Percentiles rank a stretch among this genome's conserved stretches.
Conservation (phyloP, 139 green algal species). For the Chlorella sp. region DNA sequence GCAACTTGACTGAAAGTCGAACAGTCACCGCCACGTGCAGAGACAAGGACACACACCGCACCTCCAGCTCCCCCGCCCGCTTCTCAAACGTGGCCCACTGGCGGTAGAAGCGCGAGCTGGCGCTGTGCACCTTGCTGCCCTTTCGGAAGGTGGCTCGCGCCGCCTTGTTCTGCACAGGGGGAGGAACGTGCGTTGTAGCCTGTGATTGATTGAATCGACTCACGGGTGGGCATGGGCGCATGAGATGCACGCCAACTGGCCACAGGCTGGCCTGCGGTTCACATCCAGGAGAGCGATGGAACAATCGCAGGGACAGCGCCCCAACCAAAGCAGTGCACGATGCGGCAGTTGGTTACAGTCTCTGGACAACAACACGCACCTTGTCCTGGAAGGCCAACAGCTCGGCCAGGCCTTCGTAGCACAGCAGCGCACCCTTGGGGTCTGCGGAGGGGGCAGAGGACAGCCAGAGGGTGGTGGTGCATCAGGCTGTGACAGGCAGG, state of each 20-base stretch:
- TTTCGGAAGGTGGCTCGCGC: neutral
- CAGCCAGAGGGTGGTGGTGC: no score
- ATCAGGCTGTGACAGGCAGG: no score
- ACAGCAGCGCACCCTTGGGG: slow-evolving; percentile 57
- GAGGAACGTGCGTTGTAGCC: no score
- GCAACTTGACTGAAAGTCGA: no score
- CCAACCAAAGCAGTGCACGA: no score
- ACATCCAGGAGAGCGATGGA: no score
- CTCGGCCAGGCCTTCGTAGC: slow-evolving; percentile 67
- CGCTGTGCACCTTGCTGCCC: neutral
- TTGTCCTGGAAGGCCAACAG: slow-evolving; percentile 64
- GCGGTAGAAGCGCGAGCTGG: slow-evolving; percentile 13
- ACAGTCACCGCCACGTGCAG: no score
- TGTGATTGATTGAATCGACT: no score
- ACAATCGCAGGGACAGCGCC: no score
- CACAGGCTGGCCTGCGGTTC: no score
- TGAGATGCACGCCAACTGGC: neutral
- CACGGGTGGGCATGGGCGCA: neutral
- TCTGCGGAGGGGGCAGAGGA: slow-evolving; percentile 35
- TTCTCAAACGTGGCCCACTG: slow-evolving; percentile 78
- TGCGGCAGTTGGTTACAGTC: no score
- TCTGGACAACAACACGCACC: no score
- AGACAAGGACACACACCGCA: neutral
- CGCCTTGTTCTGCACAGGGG: neutral
- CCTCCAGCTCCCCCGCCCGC: slow-evolving; percentile 57